A percentile compares a stretch with the other conserved stretches of the same genome.
Conservation (phyloP, 352 stramenopile genomes). For the Salisapilia sapeloensis region DNA sequence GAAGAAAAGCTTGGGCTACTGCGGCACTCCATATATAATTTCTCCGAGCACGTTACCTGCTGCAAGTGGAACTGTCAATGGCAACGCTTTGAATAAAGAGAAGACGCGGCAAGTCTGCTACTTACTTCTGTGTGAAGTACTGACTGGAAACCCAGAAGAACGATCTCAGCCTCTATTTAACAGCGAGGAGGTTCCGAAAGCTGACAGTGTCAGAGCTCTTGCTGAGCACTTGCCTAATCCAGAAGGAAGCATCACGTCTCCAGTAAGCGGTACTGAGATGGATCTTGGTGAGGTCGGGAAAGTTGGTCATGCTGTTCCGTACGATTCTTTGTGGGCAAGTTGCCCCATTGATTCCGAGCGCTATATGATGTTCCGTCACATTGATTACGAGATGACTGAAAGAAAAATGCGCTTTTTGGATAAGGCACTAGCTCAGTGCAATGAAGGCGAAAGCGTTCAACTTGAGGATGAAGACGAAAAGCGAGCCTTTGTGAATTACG, state of each 20-base stretch:
- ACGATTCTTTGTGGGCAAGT: constrained; percentile 33
- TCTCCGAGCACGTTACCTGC: too few species aligned
- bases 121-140: constrained; percentile 57
- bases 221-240: constrained; percentile 30
- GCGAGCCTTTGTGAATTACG: constrained; percentile 12
- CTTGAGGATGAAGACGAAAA: constrained; percentile 18
- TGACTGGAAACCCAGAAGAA: constrained; percentile 22
- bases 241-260: constrained; percentile 24
- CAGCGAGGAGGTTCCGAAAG: constrained; percentile 1
- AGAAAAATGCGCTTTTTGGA: too few species aligned
- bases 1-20: constrained; percentile 66
- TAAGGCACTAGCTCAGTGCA: constrained; percentile 22
- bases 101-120: constrained; percentile 41
- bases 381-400: too few species aligned
- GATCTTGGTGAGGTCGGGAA: constrained; percentile 28
- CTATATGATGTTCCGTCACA: too few species aligned
- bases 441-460: constrained; percentile 14
- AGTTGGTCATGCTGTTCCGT: constrained; percentile 20
- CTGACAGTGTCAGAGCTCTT: constrained; percentile 41
- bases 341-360: too few species aligned
- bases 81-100: constrained; percentile 16
- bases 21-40: constrained; percentile 30
- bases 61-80: too few species aligned
- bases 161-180: constrained; percentile 3
- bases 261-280: constrained; percentile 24